These are phyloP conservation scores for Penicillium canariense DNA, from an alignment of 495 filamentous ascomycete genomes.

Conservation along the genomic window DNA sequence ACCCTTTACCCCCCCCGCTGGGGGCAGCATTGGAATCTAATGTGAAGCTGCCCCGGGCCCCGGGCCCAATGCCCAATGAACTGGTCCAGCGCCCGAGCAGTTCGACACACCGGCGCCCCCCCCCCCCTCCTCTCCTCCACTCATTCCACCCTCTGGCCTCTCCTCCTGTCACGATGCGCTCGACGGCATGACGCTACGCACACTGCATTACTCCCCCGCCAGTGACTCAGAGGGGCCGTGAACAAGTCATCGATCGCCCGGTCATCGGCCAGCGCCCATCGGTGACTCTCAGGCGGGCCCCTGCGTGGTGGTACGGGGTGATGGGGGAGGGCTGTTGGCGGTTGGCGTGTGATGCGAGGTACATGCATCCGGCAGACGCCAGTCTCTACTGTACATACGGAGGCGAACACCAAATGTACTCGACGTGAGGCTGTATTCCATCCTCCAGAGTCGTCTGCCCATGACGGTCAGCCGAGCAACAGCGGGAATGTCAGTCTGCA, in stretches of 20 bases:
- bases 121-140: background rate
- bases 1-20: no score
- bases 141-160: background rate
- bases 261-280: background rate
- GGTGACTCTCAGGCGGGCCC: constrained; percentile 13
- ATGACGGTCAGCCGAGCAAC: constrained; percentile 28
- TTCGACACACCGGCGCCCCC: background rate
- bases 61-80: constrained; percentile 12
- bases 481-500: constrained; percentile 21
- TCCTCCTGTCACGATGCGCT: constrained; percentile 20
- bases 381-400: no score
- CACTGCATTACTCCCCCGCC: constrained; percentile 16
- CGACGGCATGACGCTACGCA: constrained; percentile 32
- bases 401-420: no score
- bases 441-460: no score
- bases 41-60: no score
- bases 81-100: constrained; percentile 1
- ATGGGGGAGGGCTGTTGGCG: constrained; percentile 9
- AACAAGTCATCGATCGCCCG: constrained; percentile 8
- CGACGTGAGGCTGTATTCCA: no score
- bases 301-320: constrained; percentile 32
- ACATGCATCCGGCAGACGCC: background rate
- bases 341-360: constrained; percentile 6
- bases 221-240: constrained; percentile 25
- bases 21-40: no score